These are phyloP conservation scores for Flammula alnicola DNA, from an alignment of 1,284 basidiomycete genomes.

Conservation along the genomic window DNA sequence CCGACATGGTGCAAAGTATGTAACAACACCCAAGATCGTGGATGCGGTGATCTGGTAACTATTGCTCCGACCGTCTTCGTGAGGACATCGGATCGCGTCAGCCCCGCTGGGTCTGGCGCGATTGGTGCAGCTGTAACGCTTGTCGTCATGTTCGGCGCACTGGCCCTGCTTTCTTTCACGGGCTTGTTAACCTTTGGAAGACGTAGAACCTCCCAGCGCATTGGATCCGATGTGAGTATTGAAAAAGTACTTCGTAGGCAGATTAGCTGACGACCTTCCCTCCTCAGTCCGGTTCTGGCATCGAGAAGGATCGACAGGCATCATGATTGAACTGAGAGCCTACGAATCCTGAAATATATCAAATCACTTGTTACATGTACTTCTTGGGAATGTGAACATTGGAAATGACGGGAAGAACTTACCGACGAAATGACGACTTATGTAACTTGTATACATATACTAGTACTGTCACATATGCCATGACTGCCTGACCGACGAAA, in stretches of 20 bases:
- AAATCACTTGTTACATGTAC: too few species aligned
- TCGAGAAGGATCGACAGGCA: too few species aligned
- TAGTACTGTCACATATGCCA: too few species aligned
- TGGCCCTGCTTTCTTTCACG: constrained; percentile 47
- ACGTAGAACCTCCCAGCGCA: not conserved
- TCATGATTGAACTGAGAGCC: too few species aligned
- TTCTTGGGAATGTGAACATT: too few species aligned
- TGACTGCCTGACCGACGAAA: too few species aligned
- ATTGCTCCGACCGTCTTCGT: constrained; percentile 37
- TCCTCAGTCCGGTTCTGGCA: too few species aligned
- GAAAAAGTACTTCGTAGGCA: not conserved
- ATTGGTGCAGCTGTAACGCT: constrained; percentile 65
- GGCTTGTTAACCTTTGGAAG: constrained; percentile 49
- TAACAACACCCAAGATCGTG: constrained; percentile 56
- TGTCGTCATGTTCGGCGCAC: constrained; percentile 44
- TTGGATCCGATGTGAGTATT: constrained; percentile 12
- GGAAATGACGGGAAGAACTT: too few species aligned
- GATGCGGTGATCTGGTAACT: constrained; percentile 54
- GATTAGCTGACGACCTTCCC: not conserved
- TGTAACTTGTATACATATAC: too few species aligned
- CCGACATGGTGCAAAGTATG: constrained; percentile 64
- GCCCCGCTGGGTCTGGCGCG: constrained; percentile 65
- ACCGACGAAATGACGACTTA: too few species aligned
- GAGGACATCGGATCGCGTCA: constrained; percentile 43
- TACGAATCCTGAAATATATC: too few species aligned